Percentiles rank a stretch among this genome's conserved stretches.
Evolutionary conservation across 2,329 filamentous ascomycete species (phyloP).

Genomic region (Microsporum audouinii): DNA sequence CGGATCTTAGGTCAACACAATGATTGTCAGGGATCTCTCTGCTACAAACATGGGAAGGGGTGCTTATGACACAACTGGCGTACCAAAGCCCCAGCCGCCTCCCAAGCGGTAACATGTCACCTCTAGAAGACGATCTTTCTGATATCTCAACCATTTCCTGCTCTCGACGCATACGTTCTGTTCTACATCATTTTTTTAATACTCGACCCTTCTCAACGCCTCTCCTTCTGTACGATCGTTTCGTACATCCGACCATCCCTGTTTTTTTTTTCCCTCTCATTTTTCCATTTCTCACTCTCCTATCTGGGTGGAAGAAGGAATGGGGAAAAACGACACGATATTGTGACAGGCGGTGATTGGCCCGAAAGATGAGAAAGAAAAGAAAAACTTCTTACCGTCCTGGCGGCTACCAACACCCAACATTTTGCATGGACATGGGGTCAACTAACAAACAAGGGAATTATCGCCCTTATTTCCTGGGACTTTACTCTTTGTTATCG

Average conservation of each 20-base stretch:
- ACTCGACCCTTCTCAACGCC: constrained; percentile 17
- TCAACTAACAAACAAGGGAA: not conserved
- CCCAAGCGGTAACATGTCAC: constrained; percentile 22
- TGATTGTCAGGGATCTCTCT: constrained; percentile 18
- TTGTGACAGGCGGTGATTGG: not conserved
- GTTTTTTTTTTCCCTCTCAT: not conserved
- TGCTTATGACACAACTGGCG: constrained; percentile 42
- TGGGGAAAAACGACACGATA: not conserved
- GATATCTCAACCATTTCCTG: not conserved
- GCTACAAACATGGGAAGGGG: constrained; percentile 41
- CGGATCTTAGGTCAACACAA: constrained; percentile 3
- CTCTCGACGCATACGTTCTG: constrained; percentile 3
- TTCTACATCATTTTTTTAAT: constrained; percentile 10
- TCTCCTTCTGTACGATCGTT: not conserved
- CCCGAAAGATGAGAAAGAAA: not conserved
- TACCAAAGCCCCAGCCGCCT: constrained; percentile 40
- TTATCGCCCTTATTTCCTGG: not conserved
- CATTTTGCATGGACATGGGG: not conserved
- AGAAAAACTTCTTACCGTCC: not conserved
- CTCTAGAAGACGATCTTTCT: not conserved
- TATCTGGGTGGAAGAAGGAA: not conserved
- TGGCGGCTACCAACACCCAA: constrained; percentile 1
- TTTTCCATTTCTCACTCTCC: not conserved
- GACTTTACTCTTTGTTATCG: not conserved
- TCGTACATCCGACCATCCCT: not conserved